A percentile compares a stretch with the other conserved stretches of the same genome.
phyloP scores from a whole-genome alignment of 108 stramenopile genomes.

The Nitzschia sp. region DNA sequence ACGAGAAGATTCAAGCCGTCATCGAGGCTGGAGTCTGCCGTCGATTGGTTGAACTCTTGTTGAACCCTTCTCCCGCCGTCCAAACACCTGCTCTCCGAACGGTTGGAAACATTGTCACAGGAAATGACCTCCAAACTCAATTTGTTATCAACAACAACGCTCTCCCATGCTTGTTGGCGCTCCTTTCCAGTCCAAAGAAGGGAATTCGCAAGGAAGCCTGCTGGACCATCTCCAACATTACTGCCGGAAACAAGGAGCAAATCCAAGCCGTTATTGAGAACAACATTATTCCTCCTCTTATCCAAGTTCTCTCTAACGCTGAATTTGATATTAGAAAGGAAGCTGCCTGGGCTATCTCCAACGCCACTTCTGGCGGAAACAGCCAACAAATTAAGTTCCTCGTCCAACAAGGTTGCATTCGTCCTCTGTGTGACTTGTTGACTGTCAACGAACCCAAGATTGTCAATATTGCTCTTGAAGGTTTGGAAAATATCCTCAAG shows the following conservation, averaged over 20 bases:
- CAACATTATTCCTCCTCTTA: slow-evolving; percentile 94
- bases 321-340: slow-evolving; percentile 99
- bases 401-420: slow-evolving; percentile 92
- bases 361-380: slow-evolving; percentile 97
- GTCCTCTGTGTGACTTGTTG: slow-evolving; percentile 90
- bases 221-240: slow-evolving; percentile 99
- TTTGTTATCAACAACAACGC: slow-evolving; percentile 95
- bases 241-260: slow-evolving; percentile 97
- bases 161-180: slow-evolving; percentile 89
- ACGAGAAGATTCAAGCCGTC: slow-evolving; percentile 98
- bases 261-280: slow-evolving; percentile 95
- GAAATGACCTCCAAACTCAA: slow-evolving; percentile 93
- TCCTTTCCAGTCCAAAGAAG: slow-evolving; percentile 92
- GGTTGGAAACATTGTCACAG: slow-evolving; percentile 98
- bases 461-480: slow-evolving; percentile 96
- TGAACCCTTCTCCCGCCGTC: slow-evolving; percentile 88
- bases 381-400: slow-evolving; percentile 92
- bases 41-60: slow-evolving; percentile 92
- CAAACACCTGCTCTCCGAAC: slow-evolving; percentile 98
- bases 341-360: slow-evolving; percentile 98
- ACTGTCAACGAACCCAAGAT: slow-evolving; percentile 93
- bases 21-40: slow-evolving; percentile 96
- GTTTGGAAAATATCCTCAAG: slow-evolving; percentile 97
- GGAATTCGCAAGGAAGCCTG: slow-evolving; percentile 98
- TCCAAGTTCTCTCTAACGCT: slow-evolving; percentile 88